Conservation (phyloP, 768 basidiomycete species). For the Podaxis rugospora region DNA sequence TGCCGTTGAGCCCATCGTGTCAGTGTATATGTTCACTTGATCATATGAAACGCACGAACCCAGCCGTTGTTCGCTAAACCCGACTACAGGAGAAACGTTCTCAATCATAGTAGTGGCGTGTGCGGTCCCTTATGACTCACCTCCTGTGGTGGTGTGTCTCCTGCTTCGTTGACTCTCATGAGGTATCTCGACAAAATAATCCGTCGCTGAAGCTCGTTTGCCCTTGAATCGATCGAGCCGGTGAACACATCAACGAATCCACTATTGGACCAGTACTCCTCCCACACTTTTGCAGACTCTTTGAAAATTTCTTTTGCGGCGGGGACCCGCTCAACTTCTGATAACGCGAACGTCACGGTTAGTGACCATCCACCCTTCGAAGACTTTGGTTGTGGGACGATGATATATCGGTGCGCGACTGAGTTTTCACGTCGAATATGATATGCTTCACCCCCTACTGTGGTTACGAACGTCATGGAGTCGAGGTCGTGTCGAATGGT, state of each 20-base stretch:
- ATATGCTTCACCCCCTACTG: conserved; percentile 36
- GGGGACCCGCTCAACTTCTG: conserved; percentile 15
- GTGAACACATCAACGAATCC: conserved; percentile 52
- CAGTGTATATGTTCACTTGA: neutral
- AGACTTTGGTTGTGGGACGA: conserved; percentile 25
- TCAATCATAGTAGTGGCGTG: neutral
- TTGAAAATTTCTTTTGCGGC: conserved; percentile 20
- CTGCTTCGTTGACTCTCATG: conserved; percentile 56
- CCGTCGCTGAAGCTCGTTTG: conserved; percentile 51
- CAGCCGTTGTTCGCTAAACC: conserved; percentile 54
- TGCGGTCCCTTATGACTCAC: conserved; percentile 22
- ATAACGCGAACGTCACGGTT: conserved; percentile 28
- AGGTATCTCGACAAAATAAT: conserved; percentile 54
- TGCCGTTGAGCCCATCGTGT: conserved; percentile 9
- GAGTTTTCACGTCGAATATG: conserved; percentile 38
- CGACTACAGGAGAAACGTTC: conserved; percentile 27
- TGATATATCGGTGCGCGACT: conserved; percentile 40
- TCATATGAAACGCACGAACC: conserved; percentile 29
- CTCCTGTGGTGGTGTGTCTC: conserved; percentile 53
- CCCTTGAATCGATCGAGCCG: conserved; percentile 44
- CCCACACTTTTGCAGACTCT: conserved; percentile 39
- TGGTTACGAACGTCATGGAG: conserved; percentile 36
- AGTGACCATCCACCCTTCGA: conserved; percentile 28
- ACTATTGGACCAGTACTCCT: conserved; percentile 39
- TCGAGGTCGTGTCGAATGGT: conserved; percentile 39